phyloP scores from a whole-genome alignment of 1,284 basidiomycete species.

The Lentinula novae-zelandiae region DNA sequence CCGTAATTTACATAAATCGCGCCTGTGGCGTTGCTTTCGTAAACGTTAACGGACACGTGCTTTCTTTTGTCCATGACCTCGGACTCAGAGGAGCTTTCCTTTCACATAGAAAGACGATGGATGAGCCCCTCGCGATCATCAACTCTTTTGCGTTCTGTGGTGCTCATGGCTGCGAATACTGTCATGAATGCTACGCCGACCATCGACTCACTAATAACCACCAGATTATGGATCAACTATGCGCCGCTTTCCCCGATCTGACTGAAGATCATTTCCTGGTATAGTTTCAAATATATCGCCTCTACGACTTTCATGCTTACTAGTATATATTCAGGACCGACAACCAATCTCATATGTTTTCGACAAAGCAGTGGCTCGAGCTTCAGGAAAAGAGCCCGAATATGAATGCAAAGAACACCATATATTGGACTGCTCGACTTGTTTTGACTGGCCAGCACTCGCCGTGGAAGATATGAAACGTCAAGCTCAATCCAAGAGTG shows the following conservation, averaged over 20 bases:
- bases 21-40: neutral
- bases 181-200: constrained; percentile 27
- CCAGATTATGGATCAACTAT: constrained; percentile 26
- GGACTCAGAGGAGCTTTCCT: no score
- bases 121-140: neutral
- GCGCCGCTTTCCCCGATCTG: constrained; percentile 10
- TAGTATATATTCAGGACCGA: constrained; percentile 2
- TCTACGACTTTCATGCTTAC: neutral
- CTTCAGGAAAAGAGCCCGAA: constrained; percentile 1
- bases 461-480: constrained; percentile 7
- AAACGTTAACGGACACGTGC: neutral
- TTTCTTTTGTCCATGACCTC: no score
- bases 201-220: constrained; percentile 30
- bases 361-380: constrained; percentile 20
- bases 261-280: constrained; percentile 18
- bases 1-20: no score
- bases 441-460: constrained; percentile 28
- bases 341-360: constrained; percentile 21
- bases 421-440: constrained; percentile 24
- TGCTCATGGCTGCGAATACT: constrained; percentile 30
- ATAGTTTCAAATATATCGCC: neutral
- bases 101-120: neutral
- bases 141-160: constrained; percentile 28
- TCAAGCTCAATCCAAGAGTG: neutral
- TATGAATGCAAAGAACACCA: constrained; percentile 27